These are phyloP conservation scores for Saturnispora silvae DNA, from an alignment of 805 yeast species.

Conservation along the genomic window DNA sequence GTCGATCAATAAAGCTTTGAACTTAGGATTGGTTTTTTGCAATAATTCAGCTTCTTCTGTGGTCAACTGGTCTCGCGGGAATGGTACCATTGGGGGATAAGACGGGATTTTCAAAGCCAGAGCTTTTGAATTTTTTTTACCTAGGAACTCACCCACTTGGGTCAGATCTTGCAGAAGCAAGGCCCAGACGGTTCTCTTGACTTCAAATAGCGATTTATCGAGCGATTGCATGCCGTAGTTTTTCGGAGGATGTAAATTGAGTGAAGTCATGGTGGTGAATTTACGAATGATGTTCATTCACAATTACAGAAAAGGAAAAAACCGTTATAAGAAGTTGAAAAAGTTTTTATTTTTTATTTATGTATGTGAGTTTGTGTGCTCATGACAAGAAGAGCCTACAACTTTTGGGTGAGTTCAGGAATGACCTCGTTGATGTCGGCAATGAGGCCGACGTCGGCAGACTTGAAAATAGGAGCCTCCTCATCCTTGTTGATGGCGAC, in stretches of 20 bases:
- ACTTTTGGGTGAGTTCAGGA: slow-evolving; percentile 82
- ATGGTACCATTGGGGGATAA: slow-evolving; percentile 54
- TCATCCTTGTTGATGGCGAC: slow-evolving; percentile 93
- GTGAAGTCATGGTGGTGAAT: neutral
- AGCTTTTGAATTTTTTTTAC: slow-evolving; percentile 33
- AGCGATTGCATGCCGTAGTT: slow-evolving; percentile 53
- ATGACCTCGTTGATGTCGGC: slow-evolving; percentile 80
- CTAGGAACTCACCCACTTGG: slow-evolving; percentile 47
- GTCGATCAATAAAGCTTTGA: slow-evolving; percentile 51
- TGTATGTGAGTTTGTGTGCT: neutral
- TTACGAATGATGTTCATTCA: slow-evolving; percentile 5
- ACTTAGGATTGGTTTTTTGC: slow-evolving; percentile 22
- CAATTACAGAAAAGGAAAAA: neutral
- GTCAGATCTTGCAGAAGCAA: slow-evolving; percentile 63
- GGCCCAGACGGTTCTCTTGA: slow-evolving; percentile 49
- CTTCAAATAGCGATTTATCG: slow-evolving; percentile 55
- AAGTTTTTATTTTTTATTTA: neutral
- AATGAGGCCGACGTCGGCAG: slow-evolving; percentile 82
- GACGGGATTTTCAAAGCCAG: slow-evolving; percentile 56
- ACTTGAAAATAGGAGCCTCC: slow-evolving; percentile 87
- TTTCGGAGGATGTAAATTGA: slow-evolving; percentile 45
- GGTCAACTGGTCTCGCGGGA: slow-evolving; percentile 14
- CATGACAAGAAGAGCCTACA: slow-evolving; percentile 27
- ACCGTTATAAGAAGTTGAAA: neutral
- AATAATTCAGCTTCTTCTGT: slow-evolving; percentile 7